A percentile compares a stretch with the other conserved stretches of the same genome.
phyloP scores from a whole-genome alignment of 2,329 filamentous ascomycete species.

The Fusarium keratoplasticum region DNA sequence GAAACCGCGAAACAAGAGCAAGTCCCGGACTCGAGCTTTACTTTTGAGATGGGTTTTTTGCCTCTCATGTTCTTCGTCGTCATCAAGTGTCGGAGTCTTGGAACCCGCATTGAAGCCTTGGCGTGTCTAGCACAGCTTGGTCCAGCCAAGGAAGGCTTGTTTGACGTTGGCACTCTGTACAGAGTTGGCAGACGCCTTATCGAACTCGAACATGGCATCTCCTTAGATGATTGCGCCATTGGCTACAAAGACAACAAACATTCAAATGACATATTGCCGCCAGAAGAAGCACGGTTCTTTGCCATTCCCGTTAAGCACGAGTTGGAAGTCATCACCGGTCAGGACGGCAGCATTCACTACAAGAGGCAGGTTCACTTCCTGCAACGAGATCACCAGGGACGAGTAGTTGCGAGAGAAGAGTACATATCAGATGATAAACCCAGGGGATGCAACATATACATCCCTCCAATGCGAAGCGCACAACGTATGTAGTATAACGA shows the following conservation, averaged over 20 bases:
- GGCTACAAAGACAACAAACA: background rate
- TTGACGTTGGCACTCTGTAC: constrained; percentile 17
- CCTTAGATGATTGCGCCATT: background rate
- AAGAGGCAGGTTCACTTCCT: constrained; percentile 4
- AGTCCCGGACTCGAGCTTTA: background rate
- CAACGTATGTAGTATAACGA: background rate
- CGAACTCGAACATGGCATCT: background rate
- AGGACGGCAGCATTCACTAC: background rate
- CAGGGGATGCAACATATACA: background rate
- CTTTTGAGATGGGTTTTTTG: constrained; percentile 14
- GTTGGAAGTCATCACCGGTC: background rate
- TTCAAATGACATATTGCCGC: background rate
- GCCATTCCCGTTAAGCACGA: constrained; percentile 7
- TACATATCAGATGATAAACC: constrained; percentile 8
- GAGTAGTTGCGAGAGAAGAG: background rate
- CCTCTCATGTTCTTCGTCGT: constrained; percentile 3
- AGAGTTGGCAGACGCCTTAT: constrained; percentile 14
- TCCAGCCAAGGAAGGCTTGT: constrained; percentile 8
- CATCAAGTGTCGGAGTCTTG: background rate
- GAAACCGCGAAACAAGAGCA: background rate
- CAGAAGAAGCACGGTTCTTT: constrained; percentile 4
- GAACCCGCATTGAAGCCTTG: background rate
- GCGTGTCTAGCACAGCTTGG: background rate
- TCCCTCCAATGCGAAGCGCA: constrained; percentile 16
- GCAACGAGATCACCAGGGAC: background rate